Evolutionary conservation across 2,329 filamentous ascomycete genomes (phyloP), one percentile per base, ranked within the genome.

Genomic region (Ciborinia camelliae): DNA sequence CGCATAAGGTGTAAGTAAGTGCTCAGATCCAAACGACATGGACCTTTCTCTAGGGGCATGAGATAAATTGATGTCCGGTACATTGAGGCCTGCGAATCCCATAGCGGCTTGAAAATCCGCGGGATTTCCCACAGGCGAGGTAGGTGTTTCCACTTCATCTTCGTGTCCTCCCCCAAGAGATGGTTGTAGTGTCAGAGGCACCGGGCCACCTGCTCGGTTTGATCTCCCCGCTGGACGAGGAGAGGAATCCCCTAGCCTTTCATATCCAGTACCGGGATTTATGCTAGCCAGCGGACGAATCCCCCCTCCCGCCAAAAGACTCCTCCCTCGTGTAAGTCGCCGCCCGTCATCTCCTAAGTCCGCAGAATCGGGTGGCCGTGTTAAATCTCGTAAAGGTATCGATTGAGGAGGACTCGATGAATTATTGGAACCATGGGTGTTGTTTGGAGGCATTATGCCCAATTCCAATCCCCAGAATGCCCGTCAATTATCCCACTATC

Each of bases 311-410:
- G 67, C 60, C 53, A 76, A 66, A 30, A 76, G 66, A 66, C 71
- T 75, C 59, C 73, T 71, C 32, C 73, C 73, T 18, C 75, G 70
- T n/a, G 60, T 72, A 60, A 72, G 70, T 50, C 71, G 66, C 41
- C 65, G 66, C 39, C 55, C 65, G 55, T 69, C 72, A 68, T 72
- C 69, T 62, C 64, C 70, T 48, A 70, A 35, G 53, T 73, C 70
- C 32, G 64, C 66, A 18, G 70, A 70, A 66, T 74, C 73, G n/a
- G 74, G 72, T 57, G 74, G 73, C 15, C 71, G 76, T 69, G 71
- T 66, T 32, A 90, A 79, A 71, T 88, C 84, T 76, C 87, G 87
- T 65, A 94, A 80, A 66, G 89, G 90, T 78, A 95, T 93, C 68
- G 88, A 88, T 72, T 84, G 83, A 66, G 81, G 79, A 65, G 76